Conservation (phyloP, 305 asterid genomes). For the Petunia hybrid region DNA sequence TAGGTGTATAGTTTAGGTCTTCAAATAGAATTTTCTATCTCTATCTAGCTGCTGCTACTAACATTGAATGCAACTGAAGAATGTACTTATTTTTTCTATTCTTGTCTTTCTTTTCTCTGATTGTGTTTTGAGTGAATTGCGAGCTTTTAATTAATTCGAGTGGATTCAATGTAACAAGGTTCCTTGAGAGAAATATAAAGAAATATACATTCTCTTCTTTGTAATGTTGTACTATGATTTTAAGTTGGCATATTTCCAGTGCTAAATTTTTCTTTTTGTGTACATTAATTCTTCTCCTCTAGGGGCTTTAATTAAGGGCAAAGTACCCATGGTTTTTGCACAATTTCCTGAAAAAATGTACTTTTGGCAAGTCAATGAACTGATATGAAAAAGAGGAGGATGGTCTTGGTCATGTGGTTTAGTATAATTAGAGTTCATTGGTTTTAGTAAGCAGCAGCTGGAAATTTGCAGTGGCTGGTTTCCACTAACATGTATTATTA, state of each 20-base stretch:
- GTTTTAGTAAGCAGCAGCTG: not conserved
- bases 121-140: constrained; percentile 21
- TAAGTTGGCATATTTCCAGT: not conserved
- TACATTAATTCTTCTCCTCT: not conserved
- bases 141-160: not conserved
- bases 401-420: not conserved
- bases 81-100: not conserved
- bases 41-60: constrained; percentile 11
- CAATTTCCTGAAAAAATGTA: not conserved
- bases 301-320: not conserved
- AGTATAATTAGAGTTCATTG: not conserved
- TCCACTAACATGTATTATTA: not conserved
- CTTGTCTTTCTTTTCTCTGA: not conserved
- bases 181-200: not conserved
- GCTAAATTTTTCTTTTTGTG: not conserved
- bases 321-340: not conserved
- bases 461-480: not conserved
- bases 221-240: not conserved
- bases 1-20: constrained; percentile 17
- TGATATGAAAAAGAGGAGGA: not conserved
- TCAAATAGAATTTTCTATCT: not conserved
- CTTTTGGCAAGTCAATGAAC: not conserved
- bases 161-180: not conserved
- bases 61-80: constrained; percentile 28
- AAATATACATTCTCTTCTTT: not conserved